These are phyloP conservation scores for Thermothelomyces thermophilus DNA, from an alignment of 2,329 filamentous ascomycete genomes.

Conservation along the genomic window DNA sequence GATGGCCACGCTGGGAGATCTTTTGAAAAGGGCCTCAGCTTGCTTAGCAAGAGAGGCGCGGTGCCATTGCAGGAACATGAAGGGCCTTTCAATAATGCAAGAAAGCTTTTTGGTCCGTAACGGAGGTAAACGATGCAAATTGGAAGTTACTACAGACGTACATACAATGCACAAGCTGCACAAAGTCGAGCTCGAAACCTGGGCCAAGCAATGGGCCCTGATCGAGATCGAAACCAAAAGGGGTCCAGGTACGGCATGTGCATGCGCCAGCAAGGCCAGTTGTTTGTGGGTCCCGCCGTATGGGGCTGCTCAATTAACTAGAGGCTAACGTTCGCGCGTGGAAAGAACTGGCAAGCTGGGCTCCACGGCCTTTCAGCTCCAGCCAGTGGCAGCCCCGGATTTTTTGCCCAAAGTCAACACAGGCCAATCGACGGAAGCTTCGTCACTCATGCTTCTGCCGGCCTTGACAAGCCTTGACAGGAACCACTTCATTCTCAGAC, in stretches of 20 bases:
- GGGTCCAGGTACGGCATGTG: neutral
- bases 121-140: too few relatives aligned
- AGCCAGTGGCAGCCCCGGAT: slow-evolving; percentile 22
- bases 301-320: slow-evolving; percentile 18
- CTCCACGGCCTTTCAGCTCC: slow-evolving; percentile 19
- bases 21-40: too few relatives aligned
- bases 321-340: slow-evolving; percentile 19
- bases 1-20: too few relatives aligned
- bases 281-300: neutral
- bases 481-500: slow-evolving; percentile 2
- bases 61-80: too few relatives aligned
- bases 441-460: slow-evolving; percentile 22
- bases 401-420: slow-evolving; percentile 30
- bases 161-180: too few relatives aligned
- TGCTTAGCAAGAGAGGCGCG: too few relatives aligned
- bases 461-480: slow-evolving; percentile 11
- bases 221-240: too few relatives aligned
- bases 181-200: too few relatives aligned
- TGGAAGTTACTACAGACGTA: too few relatives aligned
- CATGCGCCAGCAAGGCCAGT: neutral
- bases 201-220: too few relatives aligned
- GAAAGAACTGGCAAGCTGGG: slow-evolving; percentile 20
- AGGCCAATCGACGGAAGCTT: slow-evolving; percentile 27
- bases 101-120: too few relatives aligned
- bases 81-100: too few relatives aligned